Percentiles rank a stretch among this genome's conserved stretches.
phyloP scores from a whole-genome alignment of 768 basidiomycete species.

The Hypsizygus marmoreus region DNA sequence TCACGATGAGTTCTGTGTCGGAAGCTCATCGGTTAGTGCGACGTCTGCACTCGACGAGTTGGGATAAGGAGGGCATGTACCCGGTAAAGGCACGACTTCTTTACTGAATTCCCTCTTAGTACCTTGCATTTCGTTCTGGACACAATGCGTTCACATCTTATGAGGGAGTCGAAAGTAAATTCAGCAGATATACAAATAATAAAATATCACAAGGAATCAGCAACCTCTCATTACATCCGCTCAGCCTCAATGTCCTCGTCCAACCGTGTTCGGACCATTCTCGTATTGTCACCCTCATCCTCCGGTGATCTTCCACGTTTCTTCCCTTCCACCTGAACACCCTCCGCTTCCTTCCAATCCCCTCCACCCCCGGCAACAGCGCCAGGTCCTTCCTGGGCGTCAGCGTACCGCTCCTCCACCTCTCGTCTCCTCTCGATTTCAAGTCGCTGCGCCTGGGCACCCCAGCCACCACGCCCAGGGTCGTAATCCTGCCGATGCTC shows the following conservation, averaged over 20 bases:
- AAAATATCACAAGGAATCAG: slow-evolving; percentile 26
- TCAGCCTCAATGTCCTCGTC: slow-evolving; percentile 71
- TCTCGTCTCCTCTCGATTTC: slow-evolving; percentile 79
- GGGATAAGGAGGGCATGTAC: slow-evolving; percentile 8
- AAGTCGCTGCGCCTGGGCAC: slow-evolving; percentile 76
- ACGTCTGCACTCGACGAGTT: slow-evolving; percentile 56
- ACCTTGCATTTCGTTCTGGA: background rate
- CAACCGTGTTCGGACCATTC: slow-evolving; percentile 60
- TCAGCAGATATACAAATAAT: slow-evolving; percentile 21
- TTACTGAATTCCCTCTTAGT: slow-evolving; percentile 17
- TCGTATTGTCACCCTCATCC: slow-evolving; percentile 63
- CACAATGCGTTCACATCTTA: background rate
- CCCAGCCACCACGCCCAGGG: slow-evolving; percentile 94
- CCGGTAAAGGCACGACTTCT: slow-evolving; percentile 20
- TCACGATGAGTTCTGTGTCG: slow-evolving; percentile 56
- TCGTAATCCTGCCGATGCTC: slow-evolving; percentile 98
- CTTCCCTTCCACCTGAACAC: slow-evolving; percentile 34
- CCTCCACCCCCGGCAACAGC: slow-evolving; percentile 83
- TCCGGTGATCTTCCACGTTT: slow-evolving; percentile 80
- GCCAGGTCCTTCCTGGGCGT: slow-evolving; percentile 76
- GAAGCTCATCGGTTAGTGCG: slow-evolving; percentile 75
- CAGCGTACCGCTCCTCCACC: slow-evolving; percentile 85
- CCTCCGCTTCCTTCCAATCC: slow-evolving; percentile 78
- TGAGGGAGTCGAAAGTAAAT: slow-evolving; percentile 6
- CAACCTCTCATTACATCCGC: slow-evolving; percentile 61